These are phyloP conservation scores for Citrus australasica DNA, from an alignment of 345 rosid genomes.

Conservation along the genomic window DNA sequence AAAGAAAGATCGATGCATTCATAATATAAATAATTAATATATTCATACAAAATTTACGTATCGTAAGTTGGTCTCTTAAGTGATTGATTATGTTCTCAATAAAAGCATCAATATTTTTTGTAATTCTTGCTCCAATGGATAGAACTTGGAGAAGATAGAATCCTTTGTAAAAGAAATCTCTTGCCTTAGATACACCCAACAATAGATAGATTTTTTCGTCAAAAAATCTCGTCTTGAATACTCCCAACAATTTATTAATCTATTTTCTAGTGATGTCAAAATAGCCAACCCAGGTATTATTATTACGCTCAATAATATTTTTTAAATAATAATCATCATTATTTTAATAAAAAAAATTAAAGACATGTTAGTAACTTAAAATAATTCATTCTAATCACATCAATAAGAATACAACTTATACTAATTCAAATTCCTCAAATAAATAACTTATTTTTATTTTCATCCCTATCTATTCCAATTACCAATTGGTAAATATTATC, in stretches of 20 bases:
- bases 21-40: neutral
- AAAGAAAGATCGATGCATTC: too few relatives aligned
- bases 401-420: rapidly evolving
- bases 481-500: too few relatives aligned
- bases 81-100: constrained; percentile 64
- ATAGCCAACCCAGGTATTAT: constrained; percentile 59
- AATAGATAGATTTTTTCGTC: constrained; percentile 39
- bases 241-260: constrained; percentile 60
- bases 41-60: constrained; percentile 1
- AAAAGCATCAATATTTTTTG: constrained; percentile 55
- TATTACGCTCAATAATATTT: too few relatives aligned
- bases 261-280: constrained; percentile 66
- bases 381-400: too few relatives aligned
- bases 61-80: constrained; percentile 57
- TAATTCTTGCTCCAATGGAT: constrained; percentile 65
- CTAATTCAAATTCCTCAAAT: rapidly evolving
- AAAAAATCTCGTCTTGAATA: constrained; percentile 11
- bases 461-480: rapidly evolving
- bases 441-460: too few relatives aligned
- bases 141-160: constrained; percentile 71
- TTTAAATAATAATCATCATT: too few relatives aligned
- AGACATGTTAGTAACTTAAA: too few relatives aligned
- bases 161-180: constrained; percentile 41
- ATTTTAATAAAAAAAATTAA: too few relatives aligned
- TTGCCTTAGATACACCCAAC: constrained; percentile 55